Base-by-base conservation (phyloP, 78 protist species). In the slime mould (Dictyostelium discoideum) region DNA sequence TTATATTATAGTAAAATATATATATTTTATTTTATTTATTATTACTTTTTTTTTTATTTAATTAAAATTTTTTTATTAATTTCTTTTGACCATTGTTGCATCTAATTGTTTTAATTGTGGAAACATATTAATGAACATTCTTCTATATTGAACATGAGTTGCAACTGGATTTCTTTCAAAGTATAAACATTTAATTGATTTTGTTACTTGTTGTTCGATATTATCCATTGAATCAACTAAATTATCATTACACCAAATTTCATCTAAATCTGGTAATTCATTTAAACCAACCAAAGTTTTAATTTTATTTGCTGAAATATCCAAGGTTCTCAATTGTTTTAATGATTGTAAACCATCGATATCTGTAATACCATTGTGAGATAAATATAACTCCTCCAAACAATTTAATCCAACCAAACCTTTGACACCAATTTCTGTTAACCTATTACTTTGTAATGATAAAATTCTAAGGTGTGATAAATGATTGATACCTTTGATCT, bases 161-260 rank as follows among this genome's bases (percentile, higher is more conserved):
- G 95, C 95, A 32, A 90, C 87, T 60, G 95, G 95, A 54, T 90
- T 90, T 54, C 95, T 80, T 72, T 90, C 95, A 32, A 90, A 90
- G 14, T 90, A 90, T 9, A 90, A 24, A 90, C 87, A 80, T 73
- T 39, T 80, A 26, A 90, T 82, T n/a, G 77, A 9, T 72, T 90
- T 90, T 0, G 77, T 40, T 50, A 90, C 76, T 82, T 90, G 95
- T 90, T 90, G 95, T 83, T 90, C 95, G 72, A 90, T 90, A 24
- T 82, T 90, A 72, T 90, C 95, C 88, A 90, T 60, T 29, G 84
- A 73, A 50, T 90, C 95, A 32, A 82, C 48, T 54, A 46, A 24
- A 82, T 90, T 90, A 82, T 90, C 95, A 82, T 90, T 90, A 22
- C 85, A 63, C 95, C 95, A 90, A 18, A 90, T n/a, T 29, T 90